These are phyloP conservation scores for Cicer chorassanicum DNA, from an alignment of 306 rosid genomes.

Conservation along the genomic window DNA sequence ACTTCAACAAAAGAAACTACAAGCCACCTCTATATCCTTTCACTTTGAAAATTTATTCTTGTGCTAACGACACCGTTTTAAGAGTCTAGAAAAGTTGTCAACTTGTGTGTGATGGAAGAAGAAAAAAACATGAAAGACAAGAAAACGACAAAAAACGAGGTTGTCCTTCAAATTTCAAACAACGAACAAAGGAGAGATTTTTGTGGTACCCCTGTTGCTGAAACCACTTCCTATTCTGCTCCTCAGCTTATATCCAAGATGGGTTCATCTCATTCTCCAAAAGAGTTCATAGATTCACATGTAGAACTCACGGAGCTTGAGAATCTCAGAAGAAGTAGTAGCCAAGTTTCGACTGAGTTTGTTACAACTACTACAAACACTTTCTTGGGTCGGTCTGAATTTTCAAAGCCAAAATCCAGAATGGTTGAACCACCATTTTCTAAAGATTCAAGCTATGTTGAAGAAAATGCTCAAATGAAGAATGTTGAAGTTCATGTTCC, in stretches of 20 bases:
- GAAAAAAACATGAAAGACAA: slow-evolving; percentile 48
- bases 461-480: slow-evolving; percentile 40
- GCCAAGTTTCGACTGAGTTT: slow-evolving; percentile 41
- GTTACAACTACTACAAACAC: slow-evolving; percentile 26
- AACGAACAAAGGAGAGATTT: slow-evolving; percentile 28
- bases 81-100: background rate
- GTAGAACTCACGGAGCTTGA: slow-evolving; percentile 49
- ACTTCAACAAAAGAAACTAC: background rate
- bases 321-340: slow-evolving; percentile 12
- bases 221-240: slow-evolving; percentile 40
- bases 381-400: slow-evolving; percentile 55
- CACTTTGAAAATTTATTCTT: slow-evolving; percentile 14
- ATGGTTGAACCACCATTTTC: slow-evolving; percentile 60
- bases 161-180: slow-evolving; percentile 58
- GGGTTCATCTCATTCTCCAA: slow-evolving; percentile 43
- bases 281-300: slow-evolving; percentile 38
- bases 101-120: slow-evolving; percentile 44
- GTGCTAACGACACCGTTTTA: background rate
- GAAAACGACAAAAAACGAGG: slow-evolving; percentile 54
- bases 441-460: slow-evolving; percentile 37
- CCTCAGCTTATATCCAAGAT: slow-evolving; percentile 35
- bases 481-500: slow-evolving; percentile 13
- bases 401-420: slow-evolving; percentile 72
- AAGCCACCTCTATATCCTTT: background rate
- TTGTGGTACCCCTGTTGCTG: slow-evolving; percentile 3